These are phyloP conservation scores for Dothideomycetidae sp. DNA, from an alignment of 2,329 filamentous ascomycete genomes.

Conservation along the genomic window DNA sequence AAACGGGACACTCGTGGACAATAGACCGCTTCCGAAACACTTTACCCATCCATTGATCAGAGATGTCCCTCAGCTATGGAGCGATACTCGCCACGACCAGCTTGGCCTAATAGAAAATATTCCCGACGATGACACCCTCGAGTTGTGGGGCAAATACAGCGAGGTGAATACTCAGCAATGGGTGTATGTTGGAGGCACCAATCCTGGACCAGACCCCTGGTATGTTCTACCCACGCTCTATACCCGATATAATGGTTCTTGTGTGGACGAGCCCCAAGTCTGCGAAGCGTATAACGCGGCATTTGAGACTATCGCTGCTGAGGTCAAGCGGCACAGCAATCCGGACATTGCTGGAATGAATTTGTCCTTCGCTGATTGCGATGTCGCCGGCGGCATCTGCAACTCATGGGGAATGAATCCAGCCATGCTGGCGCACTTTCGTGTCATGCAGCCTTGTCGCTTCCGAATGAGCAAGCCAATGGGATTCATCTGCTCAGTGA, in stretches of 20 bases:
- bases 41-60: conserved; percentile 3
- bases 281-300: conserved; percentile 3
- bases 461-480: neutral
- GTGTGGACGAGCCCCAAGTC: conserved; percentile 3
- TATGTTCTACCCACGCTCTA: neutral
- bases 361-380: conserved; percentile 7
- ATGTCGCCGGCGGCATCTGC: conserved; percentile 3
- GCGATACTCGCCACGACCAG: neutral
- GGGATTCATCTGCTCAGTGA: neutral
- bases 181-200: conserved; percentile 7
- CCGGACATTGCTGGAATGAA: neutral
- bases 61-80: conserved; percentile 3
- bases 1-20: neutral
- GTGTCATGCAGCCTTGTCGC: conserved; percentile 1
- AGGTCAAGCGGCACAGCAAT: neutral
- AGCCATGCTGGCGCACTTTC: conserved; percentile 3
- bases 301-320: neutral
- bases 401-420: conserved; percentile 4
- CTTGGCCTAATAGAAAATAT: neutral
- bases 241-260: conserved; percentile 3
- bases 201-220: neutral
- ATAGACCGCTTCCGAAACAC: neutral
- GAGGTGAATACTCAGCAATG: neutral
- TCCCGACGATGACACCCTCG: neutral
- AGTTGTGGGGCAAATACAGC: neutral